These are phyloP conservation scores for Rosa hybrid DNA, from an alignment of 331 rosid genomes.

Conservation along the genomic window DNA sequence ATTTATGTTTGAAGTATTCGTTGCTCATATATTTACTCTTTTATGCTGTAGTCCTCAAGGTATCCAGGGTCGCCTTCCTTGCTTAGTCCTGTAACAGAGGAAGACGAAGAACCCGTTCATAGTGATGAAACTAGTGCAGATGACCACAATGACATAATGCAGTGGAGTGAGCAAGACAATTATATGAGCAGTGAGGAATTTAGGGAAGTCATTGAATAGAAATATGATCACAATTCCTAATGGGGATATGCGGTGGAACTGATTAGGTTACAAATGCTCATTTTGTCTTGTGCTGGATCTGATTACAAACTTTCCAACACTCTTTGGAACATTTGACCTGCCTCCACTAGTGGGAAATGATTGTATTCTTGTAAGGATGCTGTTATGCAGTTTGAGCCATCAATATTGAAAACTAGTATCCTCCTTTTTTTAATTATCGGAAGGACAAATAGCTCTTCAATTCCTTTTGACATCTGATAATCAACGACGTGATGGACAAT, in stretches of 20 bases:
- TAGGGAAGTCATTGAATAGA: neutral
- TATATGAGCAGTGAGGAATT: constrained; percentile 1
- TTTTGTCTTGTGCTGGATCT: neutral
- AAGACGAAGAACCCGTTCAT: neutral
- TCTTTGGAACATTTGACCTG: neutral
- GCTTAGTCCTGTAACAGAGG: constrained; percentile 8
- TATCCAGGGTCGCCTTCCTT: neutral
- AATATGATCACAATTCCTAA: neutral
- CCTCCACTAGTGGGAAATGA: neutral
- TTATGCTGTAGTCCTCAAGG: constrained; percentile 2
- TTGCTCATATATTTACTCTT: neutral
- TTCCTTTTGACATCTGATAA: neutral
- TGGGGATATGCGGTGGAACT: neutral
- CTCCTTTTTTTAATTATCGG: neutral
- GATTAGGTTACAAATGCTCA: neutral
- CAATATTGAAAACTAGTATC: neutral
- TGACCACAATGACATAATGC: neutral
- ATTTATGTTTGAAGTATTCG: neutral
- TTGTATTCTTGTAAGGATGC: neutral
- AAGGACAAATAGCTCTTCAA: neutral
- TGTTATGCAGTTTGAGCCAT: neutral
- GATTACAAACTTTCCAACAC: neutral
- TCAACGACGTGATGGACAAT: neutral
- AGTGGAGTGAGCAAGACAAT: neutral
- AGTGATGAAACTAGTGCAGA: neutral